These are phyloP conservation scores for Tolypocladium ophioglossoides DNA, from an alignment of 2,329 filamentous ascomycete species.

Conservation along the genomic window DNA sequence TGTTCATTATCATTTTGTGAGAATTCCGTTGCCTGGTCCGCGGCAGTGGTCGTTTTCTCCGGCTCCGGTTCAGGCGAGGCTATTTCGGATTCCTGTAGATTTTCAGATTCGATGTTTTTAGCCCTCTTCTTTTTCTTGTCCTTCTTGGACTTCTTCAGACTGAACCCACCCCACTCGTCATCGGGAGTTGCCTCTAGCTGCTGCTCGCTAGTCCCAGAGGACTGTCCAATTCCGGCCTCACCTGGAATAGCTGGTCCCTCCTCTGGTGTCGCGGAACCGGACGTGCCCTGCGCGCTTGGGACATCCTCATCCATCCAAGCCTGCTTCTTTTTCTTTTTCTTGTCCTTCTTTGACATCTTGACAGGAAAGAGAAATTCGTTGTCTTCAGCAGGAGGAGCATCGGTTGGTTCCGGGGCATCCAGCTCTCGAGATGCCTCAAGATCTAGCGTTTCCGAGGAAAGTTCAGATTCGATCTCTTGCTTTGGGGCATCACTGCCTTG, in stretches of 20 bases:
- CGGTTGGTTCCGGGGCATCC: not conserved
- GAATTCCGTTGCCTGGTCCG: slow-evolving; percentile 10
- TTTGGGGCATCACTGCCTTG: not conserved
- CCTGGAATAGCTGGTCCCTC: slow-evolving; percentile 8
- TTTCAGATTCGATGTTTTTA: slow-evolving; percentile 19
- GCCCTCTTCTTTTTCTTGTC: slow-evolving; percentile 23
- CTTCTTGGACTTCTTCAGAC: slow-evolving; percentile 17
- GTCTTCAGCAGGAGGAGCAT: slow-evolving; percentile 1
- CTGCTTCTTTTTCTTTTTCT: slow-evolving; percentile 23
- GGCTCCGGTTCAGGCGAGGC: slow-evolving; percentile 8
- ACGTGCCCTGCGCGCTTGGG: not conserved
- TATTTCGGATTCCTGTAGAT: slow-evolving; percentile 17
- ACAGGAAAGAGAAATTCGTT: slow-evolving; percentile 6
- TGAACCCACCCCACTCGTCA: slow-evolving; percentile 19
- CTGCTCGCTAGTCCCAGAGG: slow-evolving; percentile 9
- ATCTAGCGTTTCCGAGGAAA: not conserved
- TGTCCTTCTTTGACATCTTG: slow-evolving; percentile 23
- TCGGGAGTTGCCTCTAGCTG: slow-evolving; percentile 15
- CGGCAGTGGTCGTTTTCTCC: slow-evolving; percentile 9
- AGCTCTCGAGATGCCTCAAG: not conserved
- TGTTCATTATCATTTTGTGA: slow-evolving; percentile 3
- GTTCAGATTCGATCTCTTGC: not conserved
- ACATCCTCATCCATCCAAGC: not conserved
- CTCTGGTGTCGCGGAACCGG: slow-evolving; percentile 5
- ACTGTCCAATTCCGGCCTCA: slow-evolving; percentile 9